Evolutionary conservation across 306 rosid species (phyloP).

Genomic region (Biancaea sappan): DNA sequence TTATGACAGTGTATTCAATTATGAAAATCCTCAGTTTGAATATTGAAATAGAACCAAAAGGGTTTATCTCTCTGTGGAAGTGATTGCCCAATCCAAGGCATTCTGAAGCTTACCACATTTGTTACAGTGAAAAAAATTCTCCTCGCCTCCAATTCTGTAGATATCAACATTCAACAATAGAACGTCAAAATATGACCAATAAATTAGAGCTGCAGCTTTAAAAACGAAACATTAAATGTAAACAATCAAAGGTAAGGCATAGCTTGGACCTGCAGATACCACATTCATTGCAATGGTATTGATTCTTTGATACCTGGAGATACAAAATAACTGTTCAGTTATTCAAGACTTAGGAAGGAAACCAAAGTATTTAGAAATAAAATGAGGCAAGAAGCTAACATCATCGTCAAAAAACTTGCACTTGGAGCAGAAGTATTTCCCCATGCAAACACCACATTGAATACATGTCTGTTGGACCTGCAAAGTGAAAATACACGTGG

Average conservation of each 20-base stretch:
- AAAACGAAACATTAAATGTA: not conserved
- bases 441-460: constrained; percentile 81
- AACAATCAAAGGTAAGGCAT: constrained; percentile 7
- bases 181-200: not conserved
- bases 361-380: not conserved
- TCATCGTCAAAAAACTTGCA: constrained; percentile 83
- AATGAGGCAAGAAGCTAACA: constrained; percentile 46
- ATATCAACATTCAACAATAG: not conserved
- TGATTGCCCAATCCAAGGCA: not conserved
- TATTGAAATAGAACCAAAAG: constrained; percentile 10
- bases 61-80: not conserved
- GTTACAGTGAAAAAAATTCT: constrained; percentile 72
- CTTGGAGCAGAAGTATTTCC: constrained; percentile 70
- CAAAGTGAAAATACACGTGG: not conserved
- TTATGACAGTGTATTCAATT: too few species aligned
- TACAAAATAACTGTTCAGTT: not conserved
- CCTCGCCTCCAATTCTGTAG: constrained; percentile 66
- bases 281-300: constrained; percentile 79
- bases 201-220: not conserved
- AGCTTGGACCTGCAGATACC: constrained; percentile 69
- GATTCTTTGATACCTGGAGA: constrained; percentile 52
- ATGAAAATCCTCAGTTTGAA: constrained; percentile 14
- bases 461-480: constrained; percentile 81
- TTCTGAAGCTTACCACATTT: constrained; percentile 58
- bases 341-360: not conserved